Evolutionary conservation across 805 yeast species (phyloP), one percentile per base, ranked within the genome.

Genomic region (Saturnispora gosingensis): DNA sequence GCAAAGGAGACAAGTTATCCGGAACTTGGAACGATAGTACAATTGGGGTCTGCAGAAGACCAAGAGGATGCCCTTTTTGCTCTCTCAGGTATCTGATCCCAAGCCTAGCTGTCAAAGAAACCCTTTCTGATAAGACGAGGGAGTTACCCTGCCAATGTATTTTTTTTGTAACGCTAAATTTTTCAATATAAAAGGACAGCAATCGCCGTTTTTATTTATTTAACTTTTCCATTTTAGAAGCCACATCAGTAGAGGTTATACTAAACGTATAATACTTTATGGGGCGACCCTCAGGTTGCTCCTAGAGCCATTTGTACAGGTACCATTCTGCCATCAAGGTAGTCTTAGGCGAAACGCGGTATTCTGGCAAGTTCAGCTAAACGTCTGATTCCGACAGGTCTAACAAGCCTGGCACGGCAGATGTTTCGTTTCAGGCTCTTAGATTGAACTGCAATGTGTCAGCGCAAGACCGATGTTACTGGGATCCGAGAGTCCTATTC

Each of bases 211-310:
- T 34, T 34, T 22, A 38, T n/a, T 24, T 28, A 20, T 11, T 27
- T n/a, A 1, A 27, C 45, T 28, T 49, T 56, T 52, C 54, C 52
- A 66, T 59, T 68, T 56, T 59, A 62, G 61, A 61, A 63, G 53
- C 59, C 58, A 76, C 86, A 81, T 81, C 84, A 80, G 87, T 81
- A 81, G 87, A 79, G 86, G 86, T 80, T 81, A 80, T 81, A 79
- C 86, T 81, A 81, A 77, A 76, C 72, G 78, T 75, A 73, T 72
- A 65, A 75, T 81, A 49, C 51, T 57, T 56, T 54, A 43, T 36
- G 52, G 55, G 48, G 54, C 46, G 49, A 46, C 39, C 51, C 38
- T 28, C 50, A 38, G 46, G 30, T 48, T 51, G 57, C 60, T 61
- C 60, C 64, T 74, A 77, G 72, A 74, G 77, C 70, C 71, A 66